These are phyloP conservation scores for Penicillium lagena DNA, from an alignment of 495 filamentous ascomycete species.

Conservation along the genomic window DNA sequence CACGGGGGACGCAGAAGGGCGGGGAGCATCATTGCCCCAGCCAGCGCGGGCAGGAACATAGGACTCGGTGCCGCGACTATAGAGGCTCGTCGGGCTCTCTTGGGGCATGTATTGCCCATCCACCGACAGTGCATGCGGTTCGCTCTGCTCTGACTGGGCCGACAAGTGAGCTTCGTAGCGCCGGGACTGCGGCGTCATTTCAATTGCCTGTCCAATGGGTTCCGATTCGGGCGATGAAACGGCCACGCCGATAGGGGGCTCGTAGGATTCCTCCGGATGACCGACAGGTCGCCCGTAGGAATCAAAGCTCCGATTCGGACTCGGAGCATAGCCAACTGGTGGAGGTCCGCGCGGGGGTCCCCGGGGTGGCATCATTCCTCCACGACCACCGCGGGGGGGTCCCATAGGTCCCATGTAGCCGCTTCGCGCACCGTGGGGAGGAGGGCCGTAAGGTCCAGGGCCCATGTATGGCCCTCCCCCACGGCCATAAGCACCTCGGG, in stretches of 20 bases:
- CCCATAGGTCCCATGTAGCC: slow-evolving; percentile 29
- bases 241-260: slow-evolving; percentile 41
- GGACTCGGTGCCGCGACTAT: slow-evolving; percentile 49
- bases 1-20: slow-evolving; percentile 9
- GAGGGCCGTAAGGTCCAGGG: slow-evolving; percentile 25
- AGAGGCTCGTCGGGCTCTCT: slow-evolving; percentile 58
- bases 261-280: slow-evolving; percentile 27
- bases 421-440: slow-evolving; percentile 18
- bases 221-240: slow-evolving; percentile 26
- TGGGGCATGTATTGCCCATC: slow-evolving; percentile 22
- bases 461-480: slow-evolving; percentile 41
- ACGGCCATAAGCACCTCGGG: slow-evolving; percentile 54
- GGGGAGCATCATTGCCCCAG: slow-evolving; percentile 25
- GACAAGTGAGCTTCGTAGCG: slow-evolving; percentile 37
- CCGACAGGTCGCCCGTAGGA: slow-evolving; percentile 12
- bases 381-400: slow-evolving; percentile 20
- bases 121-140: slow-evolving; percentile 38
- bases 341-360: slow-evolving; percentile 44
- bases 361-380: slow-evolving; percentile 43
- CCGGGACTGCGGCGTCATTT: slow-evolving; percentile 59
- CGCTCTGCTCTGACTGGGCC: slow-evolving; percentile 57
- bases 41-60: slow-evolving; percentile 58
- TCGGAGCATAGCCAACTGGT: slow-evolving; percentile 41
- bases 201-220: slow-evolving; percentile 66
- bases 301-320: slow-evolving; percentile 17